Base-by-base conservation (phyloP, 192 early-diverging fungal species). In the Entomortierella parvispora region DNA sequence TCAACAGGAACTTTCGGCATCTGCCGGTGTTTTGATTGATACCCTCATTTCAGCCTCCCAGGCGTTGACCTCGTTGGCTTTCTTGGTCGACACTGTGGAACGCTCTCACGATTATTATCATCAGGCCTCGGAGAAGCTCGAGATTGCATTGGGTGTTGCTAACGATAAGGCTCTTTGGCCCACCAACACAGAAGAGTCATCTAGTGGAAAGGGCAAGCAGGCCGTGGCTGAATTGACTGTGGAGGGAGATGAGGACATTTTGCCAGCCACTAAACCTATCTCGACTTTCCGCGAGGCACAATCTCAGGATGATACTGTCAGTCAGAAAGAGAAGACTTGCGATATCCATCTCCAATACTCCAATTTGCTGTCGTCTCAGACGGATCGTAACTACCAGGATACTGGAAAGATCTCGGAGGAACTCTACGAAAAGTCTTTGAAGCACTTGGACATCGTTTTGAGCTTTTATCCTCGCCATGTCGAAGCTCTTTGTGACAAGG, bases 401-500 rank as follows among this genome's bases (percentile, higher is more conserved):
- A 75, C 79, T 3, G 81, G 69, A 34, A 68, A 55, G 50, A 65
- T 75, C 28, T 60, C 66, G 17, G 70, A 80, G 57, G 61, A 45
- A 3, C 69, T 84, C 5, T 85, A 81, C 43, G 61, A 78, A 23
- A 51, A 60, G 2, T 80, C 84, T 0, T 20, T 85, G n/a, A 58
- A 84, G 44, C 62, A 74, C 25, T 43, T 88, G 57, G 65, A 85
- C 37, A 60, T 69, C 29, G 67, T 88, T 3, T 59, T 83, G 42
- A 47, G 59, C 18, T 33, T 72, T n/a, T 80, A 83, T 33, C 62
- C 62, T 4, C 71, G 69, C 1, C 78, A 88, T 62, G 83, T 83
- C 3, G 84, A 88, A 63, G 86, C 86, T 2, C 65, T 84, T 46
- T 88, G 86, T 52, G 86, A 88, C 58, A 81, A 79, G 23, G 86